Evolutionary conservation across 768 basidiomycete genomes (phyloP).

Genomic region (Agaricus sinodeliciosus): DNA sequence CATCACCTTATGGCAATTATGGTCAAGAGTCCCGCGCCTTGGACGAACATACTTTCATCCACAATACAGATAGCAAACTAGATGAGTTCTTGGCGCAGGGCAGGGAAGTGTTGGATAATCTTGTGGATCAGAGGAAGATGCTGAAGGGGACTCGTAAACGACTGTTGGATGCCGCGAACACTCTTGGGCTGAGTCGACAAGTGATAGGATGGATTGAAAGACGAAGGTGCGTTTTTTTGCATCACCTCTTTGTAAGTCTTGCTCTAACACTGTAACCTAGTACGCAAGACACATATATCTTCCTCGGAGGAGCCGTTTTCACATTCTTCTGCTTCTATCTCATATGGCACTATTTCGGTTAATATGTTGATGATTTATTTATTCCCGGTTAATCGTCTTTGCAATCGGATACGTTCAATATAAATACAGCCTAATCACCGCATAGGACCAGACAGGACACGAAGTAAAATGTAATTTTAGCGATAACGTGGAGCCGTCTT

Average conservation of each 20-base stretch:
- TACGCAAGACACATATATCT: slow-evolving; percentile 94
- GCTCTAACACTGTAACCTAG: slow-evolving; percentile 31
- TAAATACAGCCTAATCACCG: background rate
- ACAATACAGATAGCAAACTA: slow-evolving; percentile 71
- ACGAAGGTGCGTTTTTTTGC: slow-evolving; percentile 58
- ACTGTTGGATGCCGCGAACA: slow-evolving; percentile 87
- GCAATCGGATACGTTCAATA: background rate
- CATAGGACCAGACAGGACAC: background rate
- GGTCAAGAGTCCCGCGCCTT: slow-evolving; percentile 74
- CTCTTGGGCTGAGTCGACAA: slow-evolving; percentile 85
- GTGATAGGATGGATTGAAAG: slow-evolving; percentile 98
- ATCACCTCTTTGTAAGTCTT: background rate
- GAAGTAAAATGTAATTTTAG: background rate
- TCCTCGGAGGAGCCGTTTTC: slow-evolving; percentile 74
- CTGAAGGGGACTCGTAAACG: slow-evolving; percentile 91
- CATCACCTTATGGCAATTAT: slow-evolving; percentile 46
- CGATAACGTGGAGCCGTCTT: too few relatives aligned
- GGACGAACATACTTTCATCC: slow-evolving; percentile 84
- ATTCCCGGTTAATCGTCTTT: background rate
- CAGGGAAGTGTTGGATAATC: slow-evolving; percentile 82
- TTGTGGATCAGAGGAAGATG: slow-evolving; percentile 88
- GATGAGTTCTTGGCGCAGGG: slow-evolving; percentile 94
- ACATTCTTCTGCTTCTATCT: slow-evolving; percentile 92
- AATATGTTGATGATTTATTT: slow-evolving; percentile 10
- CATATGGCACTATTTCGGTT: slow-evolving; percentile 88